Conservation (phyloP, 2,329 filamentous ascomycete genomes). For the Daldinia sp. region DNA sequence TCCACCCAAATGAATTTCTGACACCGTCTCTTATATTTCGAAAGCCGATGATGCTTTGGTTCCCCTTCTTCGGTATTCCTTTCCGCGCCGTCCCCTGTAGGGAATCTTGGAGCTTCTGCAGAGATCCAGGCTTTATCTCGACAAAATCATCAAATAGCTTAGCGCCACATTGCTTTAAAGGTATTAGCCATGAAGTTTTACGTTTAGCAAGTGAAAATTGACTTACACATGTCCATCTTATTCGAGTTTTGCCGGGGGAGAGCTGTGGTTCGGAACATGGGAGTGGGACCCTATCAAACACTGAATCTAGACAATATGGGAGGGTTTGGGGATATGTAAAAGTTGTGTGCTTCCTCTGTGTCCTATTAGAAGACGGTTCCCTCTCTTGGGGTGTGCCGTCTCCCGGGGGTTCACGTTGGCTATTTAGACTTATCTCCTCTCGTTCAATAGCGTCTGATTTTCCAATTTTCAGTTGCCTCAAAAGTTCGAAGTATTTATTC, state of each 20-base stretch:
- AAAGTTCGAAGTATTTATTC: too few relatives aligned
- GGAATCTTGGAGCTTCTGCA: neutral
- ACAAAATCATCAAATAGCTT: slow-evolving; percentile 1
- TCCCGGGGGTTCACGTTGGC: neutral
- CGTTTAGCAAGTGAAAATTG: neutral
- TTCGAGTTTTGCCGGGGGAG: neutral
- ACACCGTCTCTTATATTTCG: neutral
- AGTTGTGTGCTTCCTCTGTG: neutral
- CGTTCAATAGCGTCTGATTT: too few relatives aligned
- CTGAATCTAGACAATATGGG: neutral
- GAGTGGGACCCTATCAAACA: neutral
- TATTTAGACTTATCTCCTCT: neutral
- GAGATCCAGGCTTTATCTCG: neutral
- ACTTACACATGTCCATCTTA: neutral
- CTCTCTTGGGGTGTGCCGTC: neutral
- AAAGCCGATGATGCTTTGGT: neutral
- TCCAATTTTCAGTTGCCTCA: too few relatives aligned
- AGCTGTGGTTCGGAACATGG: neutral
- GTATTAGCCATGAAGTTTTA: neutral
- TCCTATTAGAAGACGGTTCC: neutral
- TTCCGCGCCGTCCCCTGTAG: neutral
- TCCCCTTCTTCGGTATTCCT: neutral
- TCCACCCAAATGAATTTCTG: neutral
- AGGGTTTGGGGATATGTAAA: neutral
- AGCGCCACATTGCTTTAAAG: neutral